Percentiles rank a stretch among this genome's conserved stretches.
Conservation (phyloP, 2,329 filamentous ascomycete genomes). For the Ceratocystis harringtonii region DNA sequence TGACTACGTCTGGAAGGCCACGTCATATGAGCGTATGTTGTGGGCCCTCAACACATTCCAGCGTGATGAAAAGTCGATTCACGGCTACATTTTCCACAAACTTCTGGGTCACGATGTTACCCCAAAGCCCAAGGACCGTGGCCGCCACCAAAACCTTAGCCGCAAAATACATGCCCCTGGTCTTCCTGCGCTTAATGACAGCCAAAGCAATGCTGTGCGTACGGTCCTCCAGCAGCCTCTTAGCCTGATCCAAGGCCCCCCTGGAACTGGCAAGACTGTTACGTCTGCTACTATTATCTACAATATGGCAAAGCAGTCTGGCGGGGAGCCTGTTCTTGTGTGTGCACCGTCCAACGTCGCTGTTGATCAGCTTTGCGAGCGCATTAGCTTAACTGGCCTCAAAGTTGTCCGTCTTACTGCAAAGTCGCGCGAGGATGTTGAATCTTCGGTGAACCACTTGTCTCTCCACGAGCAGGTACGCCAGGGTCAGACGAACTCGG, state of each 20-base stretch:
- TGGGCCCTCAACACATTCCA: conserved; percentile 98
- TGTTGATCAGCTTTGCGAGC: conserved; percentile 94
- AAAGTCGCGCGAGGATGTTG: conserved; percentile 95
- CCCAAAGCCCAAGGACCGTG: conserved; percentile 63
- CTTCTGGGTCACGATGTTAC: conserved; percentile 90
- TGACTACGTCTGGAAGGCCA: conserved; percentile 99
- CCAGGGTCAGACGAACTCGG: conserved; percentile 91
- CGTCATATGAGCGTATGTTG: conserved; percentile 98
- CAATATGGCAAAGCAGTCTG: conserved; percentile 88
- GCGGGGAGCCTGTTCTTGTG: conserved; percentile 72
- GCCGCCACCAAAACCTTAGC: conserved; percentile 60
- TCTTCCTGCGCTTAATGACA: conserved; percentile 84
- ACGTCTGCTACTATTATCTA: conserved; percentile 98
- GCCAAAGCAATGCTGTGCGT: conserved; percentile 92
- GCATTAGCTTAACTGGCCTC: conserved; percentile 82
- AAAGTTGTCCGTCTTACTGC: conserved; percentile 98
- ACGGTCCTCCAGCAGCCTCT: conserved; percentile 85
- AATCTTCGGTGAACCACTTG: conserved; percentile 92
- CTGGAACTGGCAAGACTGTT: conserved; percentile 95
- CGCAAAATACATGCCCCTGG: conserved; percentile 95
- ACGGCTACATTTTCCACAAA: conserved; percentile 96
- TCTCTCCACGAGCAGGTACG: conserved; percentile 94
- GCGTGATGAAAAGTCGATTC: conserved; percentile 94
- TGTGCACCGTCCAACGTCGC: conserved; percentile 97
- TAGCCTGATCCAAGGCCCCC: conserved; percentile 90